Conservation (phyloP, 2,329 filamentous ascomycete genomes). For the Fusarium oxysporum region DNA sequence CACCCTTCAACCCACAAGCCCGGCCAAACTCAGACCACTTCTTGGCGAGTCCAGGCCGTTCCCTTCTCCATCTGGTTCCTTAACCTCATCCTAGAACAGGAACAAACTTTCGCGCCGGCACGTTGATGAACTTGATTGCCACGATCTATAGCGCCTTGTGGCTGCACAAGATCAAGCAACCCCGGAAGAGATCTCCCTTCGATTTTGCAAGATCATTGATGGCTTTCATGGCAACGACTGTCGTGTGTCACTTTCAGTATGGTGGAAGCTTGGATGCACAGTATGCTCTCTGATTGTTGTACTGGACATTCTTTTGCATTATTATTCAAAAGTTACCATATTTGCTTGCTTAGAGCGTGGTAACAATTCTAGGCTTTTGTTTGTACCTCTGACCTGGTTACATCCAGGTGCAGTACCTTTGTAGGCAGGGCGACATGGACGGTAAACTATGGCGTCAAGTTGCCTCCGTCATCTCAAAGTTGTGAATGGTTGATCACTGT, state of each 20-base stretch:
- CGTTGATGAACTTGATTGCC: slow-evolving; percentile 30
- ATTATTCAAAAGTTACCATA: not conserved
- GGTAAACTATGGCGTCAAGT: slow-evolving; percentile 13
- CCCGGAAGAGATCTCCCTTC: not conserved
- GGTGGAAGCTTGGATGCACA: not conserved
- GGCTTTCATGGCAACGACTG: not conserved
- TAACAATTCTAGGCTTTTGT: not conserved
- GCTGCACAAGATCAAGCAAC: not conserved
- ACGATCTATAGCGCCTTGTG: slow-evolving; percentile 21
- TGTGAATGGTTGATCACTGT: not conserved
- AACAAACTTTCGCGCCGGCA: slow-evolving; percentile 26
- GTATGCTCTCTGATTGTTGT: not conserved
- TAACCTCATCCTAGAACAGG: slow-evolving; percentile 12
- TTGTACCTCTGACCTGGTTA: not conserved
- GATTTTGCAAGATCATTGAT: not conserved
- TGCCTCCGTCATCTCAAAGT: slow-evolving; percentile 6
- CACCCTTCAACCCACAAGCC: slow-evolving; percentile 28
- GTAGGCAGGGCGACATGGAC: not conserved
- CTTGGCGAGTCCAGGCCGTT: slow-evolving; percentile 34
- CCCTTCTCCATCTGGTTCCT: slow-evolving; percentile 7
- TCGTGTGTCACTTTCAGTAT: not conserved
- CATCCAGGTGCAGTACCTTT: no score
- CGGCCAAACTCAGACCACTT: slow-evolving; percentile 12
- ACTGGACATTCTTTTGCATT: not conserved
- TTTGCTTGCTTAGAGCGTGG: not conserved